These are phyloP conservation scores for Aspergillus sp. DNA, from an alignment of 2,329 filamentous ascomycete genomes.

Conservation along the genomic window DNA sequence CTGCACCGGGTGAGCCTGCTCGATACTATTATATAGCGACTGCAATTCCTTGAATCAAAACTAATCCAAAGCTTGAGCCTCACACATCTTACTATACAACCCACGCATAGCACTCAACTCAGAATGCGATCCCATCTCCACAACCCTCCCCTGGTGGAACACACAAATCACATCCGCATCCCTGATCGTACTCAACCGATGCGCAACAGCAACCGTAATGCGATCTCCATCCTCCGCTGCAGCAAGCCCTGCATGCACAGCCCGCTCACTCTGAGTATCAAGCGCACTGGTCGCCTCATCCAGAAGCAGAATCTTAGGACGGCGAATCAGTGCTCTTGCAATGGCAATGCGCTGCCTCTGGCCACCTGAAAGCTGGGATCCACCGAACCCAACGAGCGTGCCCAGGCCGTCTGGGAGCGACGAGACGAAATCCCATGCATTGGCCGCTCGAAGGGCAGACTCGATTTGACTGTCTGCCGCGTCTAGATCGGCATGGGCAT, in stretches of 20 bases:
- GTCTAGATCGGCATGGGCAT: neutral
- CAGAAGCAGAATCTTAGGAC: constrained; percentile 81
- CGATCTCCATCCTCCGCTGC: constrained; percentile 72
- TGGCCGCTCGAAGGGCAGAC: constrained; percentile 81
- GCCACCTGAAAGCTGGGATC: constrained; percentile 79
- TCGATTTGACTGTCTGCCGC: constrained; percentile 67
- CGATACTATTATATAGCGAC: too few relatives aligned
- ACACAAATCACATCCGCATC: constrained; percentile 95
- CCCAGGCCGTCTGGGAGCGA: constrained; percentile 82
- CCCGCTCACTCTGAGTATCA: constrained; percentile 51
- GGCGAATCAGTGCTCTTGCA: constrained; percentile 80
- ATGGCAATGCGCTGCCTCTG: constrained; percentile 96
- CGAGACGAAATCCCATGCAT: constrained; percentile 89
- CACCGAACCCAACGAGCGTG: constrained; percentile 84
- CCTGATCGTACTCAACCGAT: constrained; percentile 87
- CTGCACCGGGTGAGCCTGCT: too few relatives aligned
- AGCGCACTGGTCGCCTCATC: constrained; percentile 69
- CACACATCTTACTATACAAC: constrained; percentile 44
- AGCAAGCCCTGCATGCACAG: constrained; percentile 71
- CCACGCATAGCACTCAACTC: constrained; percentile 62
- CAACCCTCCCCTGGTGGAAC: constrained; percentile 81
- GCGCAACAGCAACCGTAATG: constrained; percentile 91
- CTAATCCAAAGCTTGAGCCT: constrained; percentile 36
- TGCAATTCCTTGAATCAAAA: too few relatives aligned
- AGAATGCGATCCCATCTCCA: constrained; percentile 78